Base-by-base conservation (phyloP, 2,329 filamentous ascomycete species). In the Diaporthe aspalathi region DNA sequence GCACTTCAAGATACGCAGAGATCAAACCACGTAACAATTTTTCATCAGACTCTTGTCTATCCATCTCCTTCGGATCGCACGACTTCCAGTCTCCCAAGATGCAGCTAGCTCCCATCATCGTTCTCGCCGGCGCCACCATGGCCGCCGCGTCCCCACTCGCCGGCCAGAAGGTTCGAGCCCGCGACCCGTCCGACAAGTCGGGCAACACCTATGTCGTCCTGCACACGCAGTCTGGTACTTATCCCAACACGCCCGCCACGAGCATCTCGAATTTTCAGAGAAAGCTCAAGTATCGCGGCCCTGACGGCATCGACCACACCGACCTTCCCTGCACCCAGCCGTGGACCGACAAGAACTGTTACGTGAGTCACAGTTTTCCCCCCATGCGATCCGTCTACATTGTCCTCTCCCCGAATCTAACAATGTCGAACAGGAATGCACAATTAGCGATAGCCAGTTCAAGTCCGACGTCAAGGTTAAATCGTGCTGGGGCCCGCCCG, bases 161-260 rank as follows among this genome's bases (percentile, higher is more conserved):
- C 14, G 54, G 54, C 35, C 54, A 57, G 35, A n/a, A 57, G 54
- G 35, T 57, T 16, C 54, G 24, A 22, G 35, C 54, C 54, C 54
- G 54, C 7, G 35, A 57, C 35, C 54, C 54, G 3, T 40, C 35
- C 14, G 54, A 57, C 35, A 57, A 40, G 54, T 57, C 54, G 54
- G 54, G 54, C 35, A 57, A 57, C 54, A 43, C 54, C 35, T 57
- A 57, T 35, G 54, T 57, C 35, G 54, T 57, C n/a, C 22, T 57
- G 54, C 54, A 57, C 35, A 14, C 11, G 22, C 54, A 57, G 16
- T 11, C 35, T 22, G 35, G 16, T 35, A 57, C 54, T 7, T 8
- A 11, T 5, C 54, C 54, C 6, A 27, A 57, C n/a, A 57, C 54
- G 8, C 35, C 54, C 22, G n/a, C 24, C 0, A 14, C 32, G n/a